phyloP scores from a whole-genome alignment of 805 yeast genomes.

The Yarrowia bubula region DNA sequence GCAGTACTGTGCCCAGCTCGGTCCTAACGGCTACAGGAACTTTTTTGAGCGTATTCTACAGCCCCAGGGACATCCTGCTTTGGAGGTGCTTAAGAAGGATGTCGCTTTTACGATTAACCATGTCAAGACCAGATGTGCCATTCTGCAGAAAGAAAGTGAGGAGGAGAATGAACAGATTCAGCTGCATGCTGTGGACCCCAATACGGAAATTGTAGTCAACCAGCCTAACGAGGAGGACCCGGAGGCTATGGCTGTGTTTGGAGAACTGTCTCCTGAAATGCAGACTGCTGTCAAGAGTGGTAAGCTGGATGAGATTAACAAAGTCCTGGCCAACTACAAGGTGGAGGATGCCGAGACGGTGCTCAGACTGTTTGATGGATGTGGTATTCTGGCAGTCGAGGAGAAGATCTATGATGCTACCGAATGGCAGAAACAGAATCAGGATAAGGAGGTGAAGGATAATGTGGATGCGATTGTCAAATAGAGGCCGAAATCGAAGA shows the following conservation, averaged over 20 bases:
- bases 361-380: slow-evolving; percentile 70
- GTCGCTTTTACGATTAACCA: slow-evolving; percentile 73
- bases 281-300: slow-evolving; percentile 72
- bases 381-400: slow-evolving; percentile 80
- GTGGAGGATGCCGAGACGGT: slow-evolving; percentile 77
- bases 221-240: slow-evolving; percentile 58
- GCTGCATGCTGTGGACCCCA: slow-evolving; percentile 82
- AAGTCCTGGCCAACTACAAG: slow-evolving; percentile 69
- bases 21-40: slow-evolving; percentile 54
- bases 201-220: slow-evolving; percentile 66
- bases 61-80: slow-evolving; percentile 55
- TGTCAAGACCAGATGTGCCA: slow-evolving; percentile 69
- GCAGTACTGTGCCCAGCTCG: slow-evolving; percentile 58
- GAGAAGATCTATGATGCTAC: slow-evolving; percentile 46
- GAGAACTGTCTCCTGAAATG: slow-evolving; percentile 62
- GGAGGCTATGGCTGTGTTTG: slow-evolving; percentile 48
- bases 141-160: slow-evolving; percentile 52
- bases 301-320: slow-evolving; percentile 74
- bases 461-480: slow-evolving; percentile 17
- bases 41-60: slow-evolving; percentile 65
- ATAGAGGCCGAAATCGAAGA: not conserved
- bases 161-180: slow-evolving; percentile 58
- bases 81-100: slow-evolving; percentile 66
- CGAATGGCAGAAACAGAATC: slow-evolving; percentile 39
- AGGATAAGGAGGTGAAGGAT: slow-evolving; percentile 21